These are phyloP conservation scores for Symbiodinium natans DNA, from an alignment of 73 alveolate genomes.

Conservation along the genomic window DNA sequence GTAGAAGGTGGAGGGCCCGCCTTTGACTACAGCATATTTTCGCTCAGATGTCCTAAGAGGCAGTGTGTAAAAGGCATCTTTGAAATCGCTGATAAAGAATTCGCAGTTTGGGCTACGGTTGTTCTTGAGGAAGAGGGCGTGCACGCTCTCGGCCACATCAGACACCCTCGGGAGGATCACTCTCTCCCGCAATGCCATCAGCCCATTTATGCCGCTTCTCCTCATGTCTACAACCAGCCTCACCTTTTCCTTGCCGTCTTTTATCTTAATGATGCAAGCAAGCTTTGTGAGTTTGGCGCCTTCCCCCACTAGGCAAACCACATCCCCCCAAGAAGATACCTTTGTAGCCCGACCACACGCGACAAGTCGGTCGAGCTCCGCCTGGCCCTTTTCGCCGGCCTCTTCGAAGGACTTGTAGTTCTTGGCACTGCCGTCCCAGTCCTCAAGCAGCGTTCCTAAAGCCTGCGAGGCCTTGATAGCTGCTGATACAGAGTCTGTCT, in stretches of 20 bases:
- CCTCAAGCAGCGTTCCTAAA: not conserved
- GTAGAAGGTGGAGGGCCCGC: not conserved
- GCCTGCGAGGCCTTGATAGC: not conserved
- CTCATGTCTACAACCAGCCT: not conserved
- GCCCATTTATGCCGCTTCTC: not conserved
- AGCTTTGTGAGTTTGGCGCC: not conserved
- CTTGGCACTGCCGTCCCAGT: not conserved
- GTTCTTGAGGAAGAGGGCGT: not conserved
- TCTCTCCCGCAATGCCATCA: not conserved
- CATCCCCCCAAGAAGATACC: not conserved
- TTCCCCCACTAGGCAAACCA: not conserved
- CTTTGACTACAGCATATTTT: not conserved
- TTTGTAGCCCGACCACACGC: not conserved
- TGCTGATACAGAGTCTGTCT: not conserved
- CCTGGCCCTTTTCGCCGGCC: not conserved
- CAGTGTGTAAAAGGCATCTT: constrained; percentile 33
- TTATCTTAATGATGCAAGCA: not conserved
- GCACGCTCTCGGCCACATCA: not conserved
- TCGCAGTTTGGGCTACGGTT: not conserved
- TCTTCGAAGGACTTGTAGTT: not conserved
- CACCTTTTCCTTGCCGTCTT: not conserved
- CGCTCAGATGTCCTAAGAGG: not conserved
- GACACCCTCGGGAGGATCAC: not conserved
- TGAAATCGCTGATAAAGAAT: not conserved
- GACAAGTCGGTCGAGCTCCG: not conserved